Evolutionary conservation across 208 protist genomes (phyloP), one percentile per base, ranked within the genome.

Genomic region (Crithidia fasciculata): DNA sequence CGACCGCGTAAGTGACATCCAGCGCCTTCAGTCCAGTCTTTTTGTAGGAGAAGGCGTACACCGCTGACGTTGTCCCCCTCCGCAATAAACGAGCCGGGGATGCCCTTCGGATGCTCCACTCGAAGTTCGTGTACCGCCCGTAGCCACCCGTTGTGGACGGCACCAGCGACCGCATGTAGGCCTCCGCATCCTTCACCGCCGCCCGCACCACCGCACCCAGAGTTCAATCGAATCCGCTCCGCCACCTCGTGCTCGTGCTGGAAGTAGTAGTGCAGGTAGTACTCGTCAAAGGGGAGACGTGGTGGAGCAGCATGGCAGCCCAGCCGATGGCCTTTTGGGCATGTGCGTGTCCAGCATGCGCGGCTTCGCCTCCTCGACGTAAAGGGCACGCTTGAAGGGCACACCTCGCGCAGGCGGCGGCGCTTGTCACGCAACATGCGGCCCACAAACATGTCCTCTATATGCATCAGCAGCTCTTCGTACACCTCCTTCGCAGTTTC

Each of bases 231-330:
- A 3, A 19, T n/a, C 0, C 18, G 6, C 45, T 3, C 45, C 13
- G 44, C 61, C 61, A 43, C 61, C n/a, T 7, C 61, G 41, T 58
- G 45, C 55, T 65, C 64, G 12, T 49, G 52, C n/a, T 40, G 66
- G 66, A 78, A 78, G 44, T 28, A 78, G 52, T 72, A 53, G 36
- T 73, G 74, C 58, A 72, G 19, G n/a, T 16, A 58, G 47, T 69
- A 69, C 41, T 28, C 15, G 39, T 78, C 65, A 2, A 43, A 39
- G 2, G 74, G 2, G 19, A 16, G 28, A 16, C 18, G 50, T 61
- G 74, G 53, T 78, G 74, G 15, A 68, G 37, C 5, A 77, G 55
- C 7, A 66, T 19, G 2, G 71, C 43, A 6, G 53, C 40, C 60
- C 62, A 76, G 12, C 37, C 40, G 15, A 76, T 28, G 15, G 43